Evolutionary conservation across 164 flowering plant species (phyloP).

Genomic region (Nelumbo lutea): DNA sequence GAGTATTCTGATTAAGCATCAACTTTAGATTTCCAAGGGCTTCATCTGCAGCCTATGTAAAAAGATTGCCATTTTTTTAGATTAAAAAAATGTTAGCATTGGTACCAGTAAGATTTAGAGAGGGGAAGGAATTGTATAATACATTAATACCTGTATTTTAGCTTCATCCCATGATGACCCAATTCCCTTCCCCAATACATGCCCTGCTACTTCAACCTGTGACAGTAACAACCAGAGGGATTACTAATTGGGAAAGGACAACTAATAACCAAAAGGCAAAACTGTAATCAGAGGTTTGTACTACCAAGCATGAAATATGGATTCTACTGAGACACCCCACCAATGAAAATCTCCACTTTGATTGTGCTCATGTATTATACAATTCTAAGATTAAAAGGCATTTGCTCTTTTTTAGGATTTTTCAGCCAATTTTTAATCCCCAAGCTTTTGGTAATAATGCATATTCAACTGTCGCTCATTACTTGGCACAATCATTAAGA

Average conservation of each 20-base stretch:
- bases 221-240: slow-evolving; percentile 8
- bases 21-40: slow-evolving; percentile 57
- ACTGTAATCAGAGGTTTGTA: background rate
- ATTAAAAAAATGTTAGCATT: slow-evolving; percentile 6
- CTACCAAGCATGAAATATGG: background rate
- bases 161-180: slow-evolving; percentile 90
- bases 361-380: no score
- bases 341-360: background rate
- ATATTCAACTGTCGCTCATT: background rate
- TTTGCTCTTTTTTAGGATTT: no score
- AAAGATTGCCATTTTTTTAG: slow-evolving; percentile 8
- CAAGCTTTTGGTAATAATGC: background rate
- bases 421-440: background rate
- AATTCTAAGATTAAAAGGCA: no score
- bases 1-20: slow-evolving; percentile 41
- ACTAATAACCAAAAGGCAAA: background rate
- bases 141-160: slow-evolving; percentile 56
- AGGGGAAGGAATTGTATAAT: background rate
- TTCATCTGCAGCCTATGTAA: slow-evolving; percentile 75
- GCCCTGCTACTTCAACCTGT: slow-evolving; percentile 84
- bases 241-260: background rate
- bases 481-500: background rate
- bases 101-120: background rate
- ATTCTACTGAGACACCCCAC: background rate
- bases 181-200: slow-evolving; percentile 65